Evolutionary conservation across 192 early-diverging fungal genomes (phyloP).

Genomic region (Gaertneriomyces semiglobifer): DNA sequence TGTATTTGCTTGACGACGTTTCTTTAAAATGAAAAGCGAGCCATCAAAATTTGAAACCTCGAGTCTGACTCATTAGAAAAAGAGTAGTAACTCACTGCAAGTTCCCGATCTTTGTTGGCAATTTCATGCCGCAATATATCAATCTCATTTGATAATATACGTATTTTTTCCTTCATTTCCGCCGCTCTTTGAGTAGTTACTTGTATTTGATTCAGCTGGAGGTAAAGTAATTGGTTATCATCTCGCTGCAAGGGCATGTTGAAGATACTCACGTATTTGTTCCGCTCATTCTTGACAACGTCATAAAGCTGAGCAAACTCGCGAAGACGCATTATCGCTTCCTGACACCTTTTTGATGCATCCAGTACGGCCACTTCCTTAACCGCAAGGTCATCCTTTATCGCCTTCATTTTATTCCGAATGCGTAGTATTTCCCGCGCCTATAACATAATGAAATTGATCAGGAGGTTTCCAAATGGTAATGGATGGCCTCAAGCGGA

Average conservation of each 20-base stretch:
- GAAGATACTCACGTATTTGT: constrained; percentile 52
- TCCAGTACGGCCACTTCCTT: constrained; percentile 55
- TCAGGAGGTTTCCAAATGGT: background rate
- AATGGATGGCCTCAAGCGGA: too few species aligned
- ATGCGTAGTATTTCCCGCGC: constrained; percentile 55
- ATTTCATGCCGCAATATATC: constrained; percentile 63
- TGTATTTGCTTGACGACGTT: constrained; percentile 51
- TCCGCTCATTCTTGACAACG: constrained; percentile 62
- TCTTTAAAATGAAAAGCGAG: constrained; percentile 28
- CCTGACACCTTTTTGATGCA: constrained; percentile 49
- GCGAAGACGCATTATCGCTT: constrained; percentile 43
- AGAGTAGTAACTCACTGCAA: constrained; percentile 36
- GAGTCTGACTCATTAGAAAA: too few species aligned
- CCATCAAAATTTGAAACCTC: background rate
- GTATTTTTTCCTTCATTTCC: constrained; percentile 67
- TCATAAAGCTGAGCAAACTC: constrained; percentile 59
- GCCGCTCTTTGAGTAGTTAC: constrained; percentile 53
- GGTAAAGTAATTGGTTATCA: background rate
- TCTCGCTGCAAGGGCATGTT: background rate
- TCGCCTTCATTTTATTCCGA: constrained; percentile 36
- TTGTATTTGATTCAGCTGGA: constrained; percentile 57
- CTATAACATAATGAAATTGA: constrained; percentile 13
- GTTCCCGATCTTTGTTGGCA: constrained; percentile 53
- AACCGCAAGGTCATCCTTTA: constrained; percentile 47
- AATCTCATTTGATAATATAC: constrained; percentile 61